Conservation (phyloP, 2,329 filamentous ascomycete species). For the Phaeosphaeria sp. region DNA sequence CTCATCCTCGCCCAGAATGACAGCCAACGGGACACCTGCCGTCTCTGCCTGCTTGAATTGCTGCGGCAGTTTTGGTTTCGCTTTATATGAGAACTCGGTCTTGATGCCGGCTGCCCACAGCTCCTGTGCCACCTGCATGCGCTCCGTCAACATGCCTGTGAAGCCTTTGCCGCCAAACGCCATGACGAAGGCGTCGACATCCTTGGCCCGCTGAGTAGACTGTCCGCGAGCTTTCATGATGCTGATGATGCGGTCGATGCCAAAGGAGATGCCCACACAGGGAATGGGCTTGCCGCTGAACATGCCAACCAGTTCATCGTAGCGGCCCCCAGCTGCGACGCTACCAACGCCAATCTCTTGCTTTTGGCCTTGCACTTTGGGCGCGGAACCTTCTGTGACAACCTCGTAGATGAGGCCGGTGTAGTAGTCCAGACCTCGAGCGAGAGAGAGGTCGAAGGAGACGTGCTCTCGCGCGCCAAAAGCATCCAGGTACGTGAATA, state of each 20-base stretch:
- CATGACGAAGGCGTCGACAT: conserved; percentile 94
- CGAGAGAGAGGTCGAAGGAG: conserved; percentile 88
- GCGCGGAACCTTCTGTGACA: conserved; percentile 78
- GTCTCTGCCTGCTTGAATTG: conserved; percentile 92
- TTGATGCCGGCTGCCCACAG: conserved; percentile 91
- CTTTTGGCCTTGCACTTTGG: conserved; percentile 47
- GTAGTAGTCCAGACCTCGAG: conserved; percentile 91
- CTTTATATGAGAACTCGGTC: conserved; percentile 88
- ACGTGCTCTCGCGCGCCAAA: conserved; percentile 76
- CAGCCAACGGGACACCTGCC: conserved; percentile 79
- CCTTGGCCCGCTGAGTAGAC: conserved; percentile 68
- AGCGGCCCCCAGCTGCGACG: conserved; percentile 87
- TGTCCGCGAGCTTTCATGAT: conserved; percentile 82
- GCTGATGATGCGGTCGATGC: conserved; percentile 93
- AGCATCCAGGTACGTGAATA: conserved; percentile 82
- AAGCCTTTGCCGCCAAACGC: conserved; percentile 89
- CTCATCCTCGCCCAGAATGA: conserved; percentile 93
- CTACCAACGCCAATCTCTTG: conserved; percentile 76
- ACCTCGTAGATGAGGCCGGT: conserved; percentile 92
- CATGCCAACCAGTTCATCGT: conserved; percentile 94
- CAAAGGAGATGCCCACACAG: conserved; percentile 91
- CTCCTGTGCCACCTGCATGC: conserved; percentile 77
- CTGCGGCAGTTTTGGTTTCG: conserved; percentile 83
- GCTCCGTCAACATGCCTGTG: conserved; percentile 78
- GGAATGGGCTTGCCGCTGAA: conserved; percentile 89